phyloP scores from a whole-genome alignment of 257 asterid species.

The Catharanthus roseus region DNA sequence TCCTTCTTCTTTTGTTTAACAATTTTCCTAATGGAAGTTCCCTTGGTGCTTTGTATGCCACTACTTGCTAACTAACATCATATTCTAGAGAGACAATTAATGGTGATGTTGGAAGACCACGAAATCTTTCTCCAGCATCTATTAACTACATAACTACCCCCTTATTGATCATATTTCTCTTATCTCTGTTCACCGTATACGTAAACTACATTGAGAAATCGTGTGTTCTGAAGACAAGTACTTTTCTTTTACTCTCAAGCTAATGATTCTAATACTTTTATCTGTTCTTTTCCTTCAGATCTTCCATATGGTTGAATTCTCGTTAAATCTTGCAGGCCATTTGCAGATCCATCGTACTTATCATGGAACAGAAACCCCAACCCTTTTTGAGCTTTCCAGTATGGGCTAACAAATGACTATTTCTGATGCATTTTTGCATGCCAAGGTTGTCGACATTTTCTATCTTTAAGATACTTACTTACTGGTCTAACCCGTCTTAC shows the following conservation, averaged over 20 bases:
- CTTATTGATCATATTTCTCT: no score
- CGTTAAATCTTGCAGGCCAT: constrained; percentile 45
- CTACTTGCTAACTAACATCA: not conserved
- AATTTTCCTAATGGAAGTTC: not conserved
- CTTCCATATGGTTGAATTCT: not conserved
- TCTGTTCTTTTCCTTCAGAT: not conserved
- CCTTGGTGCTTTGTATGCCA: no score
- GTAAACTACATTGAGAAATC: not conserved
- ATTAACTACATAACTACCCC: not conserved
- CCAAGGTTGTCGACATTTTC: not conserved
- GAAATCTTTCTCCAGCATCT: not conserved
- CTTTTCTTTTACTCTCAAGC: not conserved
- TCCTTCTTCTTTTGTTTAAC: not conserved
- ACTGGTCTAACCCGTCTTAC: not conserved
- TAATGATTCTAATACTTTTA: not conserved
- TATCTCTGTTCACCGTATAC: not conserved
- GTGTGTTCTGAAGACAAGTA: not conserved
- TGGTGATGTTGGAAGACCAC: no score
- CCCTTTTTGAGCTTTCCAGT: not conserved
- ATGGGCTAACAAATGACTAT: not conserved
- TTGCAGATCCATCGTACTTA: constrained; percentile 65
- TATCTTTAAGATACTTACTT: not conserved
- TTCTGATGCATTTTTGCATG: not conserved
- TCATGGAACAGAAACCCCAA: constrained; percentile 65
- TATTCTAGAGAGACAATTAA: no score